A percentile compares a stretch with the other conserved stretches of the same genome.
These are phyloP conservation scores for Tetrahymena malaccensis DNA, from an alignment of 73 alveolate genomes.

Conservation along the genomic window DNA sequence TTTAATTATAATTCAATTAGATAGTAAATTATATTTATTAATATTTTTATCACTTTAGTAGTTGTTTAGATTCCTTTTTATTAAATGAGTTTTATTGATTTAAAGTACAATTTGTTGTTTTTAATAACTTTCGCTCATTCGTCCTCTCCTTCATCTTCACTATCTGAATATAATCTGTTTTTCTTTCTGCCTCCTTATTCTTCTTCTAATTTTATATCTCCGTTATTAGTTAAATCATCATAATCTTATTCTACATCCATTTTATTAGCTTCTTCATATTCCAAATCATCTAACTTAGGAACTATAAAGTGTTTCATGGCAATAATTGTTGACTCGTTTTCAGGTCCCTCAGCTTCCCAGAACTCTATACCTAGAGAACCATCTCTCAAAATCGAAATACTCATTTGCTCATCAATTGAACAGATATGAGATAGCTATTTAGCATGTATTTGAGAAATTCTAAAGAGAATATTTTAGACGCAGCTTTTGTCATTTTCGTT, in stretches of 20 bases:
- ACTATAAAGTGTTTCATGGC: not conserved
- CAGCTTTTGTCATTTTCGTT: not conserved
- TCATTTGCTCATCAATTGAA: not conserved
- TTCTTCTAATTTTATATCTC: not conserved
- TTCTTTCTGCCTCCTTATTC: not conserved
- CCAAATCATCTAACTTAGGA: not conserved
- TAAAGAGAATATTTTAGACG: not conserved
- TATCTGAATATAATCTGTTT: not conserved
- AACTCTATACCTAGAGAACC: not conserved
- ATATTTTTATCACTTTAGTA: too few relatives aligned
- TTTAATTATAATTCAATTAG: too few relatives aligned
- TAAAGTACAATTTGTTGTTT: not conserved
- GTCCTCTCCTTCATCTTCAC: not conserved
- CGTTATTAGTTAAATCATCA: not conserved
- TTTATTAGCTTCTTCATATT: not conserved
- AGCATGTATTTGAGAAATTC: not conserved
- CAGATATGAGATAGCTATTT: not conserved
- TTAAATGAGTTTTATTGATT: not conserved
- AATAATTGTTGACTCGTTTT: not conserved
- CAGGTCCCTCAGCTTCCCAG: not conserved
- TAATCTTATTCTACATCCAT: not conserved
- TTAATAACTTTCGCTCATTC: not conserved
- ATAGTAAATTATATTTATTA: too few relatives aligned
- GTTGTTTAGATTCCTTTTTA: not conserved
- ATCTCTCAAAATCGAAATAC: not conserved